Evolutionary conservation across 2,329 filamentous ascomycete genomes (phyloP).

Genomic region (Hypoxylon sp.): DNA sequence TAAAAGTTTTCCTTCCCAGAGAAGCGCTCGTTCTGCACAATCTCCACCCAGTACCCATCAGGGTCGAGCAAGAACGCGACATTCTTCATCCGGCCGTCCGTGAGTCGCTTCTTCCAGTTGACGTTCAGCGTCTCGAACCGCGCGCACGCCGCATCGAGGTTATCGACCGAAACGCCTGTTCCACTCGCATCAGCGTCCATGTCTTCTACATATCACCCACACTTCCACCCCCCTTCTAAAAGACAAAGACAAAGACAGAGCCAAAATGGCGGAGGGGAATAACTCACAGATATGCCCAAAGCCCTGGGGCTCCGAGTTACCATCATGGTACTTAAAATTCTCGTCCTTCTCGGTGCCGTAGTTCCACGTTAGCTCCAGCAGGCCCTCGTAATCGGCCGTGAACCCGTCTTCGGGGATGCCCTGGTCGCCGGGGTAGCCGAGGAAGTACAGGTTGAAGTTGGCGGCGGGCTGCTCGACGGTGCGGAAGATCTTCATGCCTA

Average conservation of each 20-base stretch:
- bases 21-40: slow-evolving; percentile 83
- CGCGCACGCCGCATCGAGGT: slow-evolving; percentile 88
- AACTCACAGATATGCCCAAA: slow-evolving; percentile 91
- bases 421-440: slow-evolving; percentile 79
- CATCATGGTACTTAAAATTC: slow-evolving; percentile 89
- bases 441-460: slow-evolving; percentile 92
- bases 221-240: too few species aligned
- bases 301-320: slow-evolving; percentile 91
- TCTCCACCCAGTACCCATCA: slow-evolving; percentile 68
- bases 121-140: slow-evolving; percentile 86
- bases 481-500: slow-evolving; percentile 89
- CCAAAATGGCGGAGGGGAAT: background rate
- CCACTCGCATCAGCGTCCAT: slow-evolving; percentile 19
- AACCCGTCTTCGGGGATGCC: slow-evolving; percentile 68
- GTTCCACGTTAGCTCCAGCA: slow-evolving; percentile 92
- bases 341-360: slow-evolving; percentile 88
- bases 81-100: slow-evolving; percentile 92
- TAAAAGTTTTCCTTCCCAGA: slow-evolving; percentile 68
- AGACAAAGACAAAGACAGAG: background rate
- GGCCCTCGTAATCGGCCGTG: slow-evolving; percentile 79
- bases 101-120: slow-evolving; percentile 95
- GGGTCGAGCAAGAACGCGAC: slow-evolving; percentile 93
- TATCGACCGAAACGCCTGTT: slow-evolving; percentile 85
- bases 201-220: background rate
- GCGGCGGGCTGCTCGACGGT: slow-evolving; percentile 78